Evolutionary conservation across 2,329 filamentous ascomycete genomes (phyloP).

Genomic region (Daldinia sp.): DNA sequence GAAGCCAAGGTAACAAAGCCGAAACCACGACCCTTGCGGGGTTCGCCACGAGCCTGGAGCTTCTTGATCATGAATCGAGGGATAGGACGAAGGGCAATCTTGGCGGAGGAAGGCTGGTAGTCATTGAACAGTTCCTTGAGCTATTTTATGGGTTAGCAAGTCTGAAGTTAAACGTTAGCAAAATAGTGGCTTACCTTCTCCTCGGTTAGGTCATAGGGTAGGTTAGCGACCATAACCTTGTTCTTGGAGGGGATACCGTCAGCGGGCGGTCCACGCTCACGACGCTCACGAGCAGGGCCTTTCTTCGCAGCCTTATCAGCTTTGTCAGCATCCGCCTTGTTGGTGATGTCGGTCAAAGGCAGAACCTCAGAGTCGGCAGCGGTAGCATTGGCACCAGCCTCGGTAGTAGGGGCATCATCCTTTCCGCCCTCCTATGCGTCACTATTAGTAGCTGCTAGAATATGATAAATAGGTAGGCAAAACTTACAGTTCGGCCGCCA

Average conservation of each 20-base stretch:
- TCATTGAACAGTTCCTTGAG: conserved; percentile 96
- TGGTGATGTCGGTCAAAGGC: conserved; percentile 65
- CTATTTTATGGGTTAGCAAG: conserved; percentile 58
- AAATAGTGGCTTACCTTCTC: conserved; percentile 75
- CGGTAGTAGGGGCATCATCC: conserved; percentile 55
- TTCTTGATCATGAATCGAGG: conserved; percentile 99
- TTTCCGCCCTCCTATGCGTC: conserved; percentile 53
- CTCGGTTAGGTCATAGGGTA: conserved; percentile 97
- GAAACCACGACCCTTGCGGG: conserved; percentile 98
- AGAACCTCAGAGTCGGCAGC: conserved; percentile 62
- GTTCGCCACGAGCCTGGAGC: conserved; percentile 96
- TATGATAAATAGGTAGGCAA: background rate
- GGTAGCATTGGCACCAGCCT: conserved; percentile 58
- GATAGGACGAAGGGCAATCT: conserved; percentile 98
- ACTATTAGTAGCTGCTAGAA: conserved; percentile 29
- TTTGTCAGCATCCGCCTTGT: conserved; percentile 54
- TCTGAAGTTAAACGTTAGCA: background rate
- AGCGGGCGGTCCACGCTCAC: conserved; percentile 92
- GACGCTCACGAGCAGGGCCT: conserved; percentile 67
- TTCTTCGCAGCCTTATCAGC: conserved; percentile 51
- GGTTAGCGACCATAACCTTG: conserved; percentile 99
- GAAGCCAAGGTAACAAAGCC: conserved; percentile 96
- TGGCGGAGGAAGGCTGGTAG: conserved; percentile 92
- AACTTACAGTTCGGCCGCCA: conserved; percentile 63
- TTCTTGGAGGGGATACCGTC: conserved; percentile 98